Evolutionary conservation across 441 rosid species (phyloP), one percentile per base, ranked within the genome.

Genomic region (Gossypium schwendimanii): DNA sequence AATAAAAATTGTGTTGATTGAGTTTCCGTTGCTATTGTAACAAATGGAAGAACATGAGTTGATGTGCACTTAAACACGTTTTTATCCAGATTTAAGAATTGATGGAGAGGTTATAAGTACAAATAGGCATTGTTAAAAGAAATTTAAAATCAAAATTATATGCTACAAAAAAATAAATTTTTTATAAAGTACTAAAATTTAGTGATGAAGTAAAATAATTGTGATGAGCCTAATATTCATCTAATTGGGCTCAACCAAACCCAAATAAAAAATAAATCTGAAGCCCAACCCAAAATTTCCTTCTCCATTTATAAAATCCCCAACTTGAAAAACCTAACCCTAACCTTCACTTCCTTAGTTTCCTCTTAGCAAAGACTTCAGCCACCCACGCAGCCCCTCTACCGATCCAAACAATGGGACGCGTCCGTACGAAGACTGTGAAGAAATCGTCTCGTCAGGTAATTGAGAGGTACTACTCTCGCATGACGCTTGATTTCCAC

Each of bases 371-470:
- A 41, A 24, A 41, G 21, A 2, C 15, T 63, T 4, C 8, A 4
- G 17, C 15, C 26, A 36, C n/a, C 1, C 11, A 3, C 24, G 4
- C 47, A 2, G n/a, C 2, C 15, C 21, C 44, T 31, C 61, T 33
- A 36, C 14, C 15, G 5, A 15, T 10, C 60, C 28, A 50, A 17
- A 18, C 62, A 62, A 80, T 84, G 87, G 87, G 87, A 12, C 84
- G 87, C 62, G 87, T 84, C 12, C 85, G 87, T 26, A 84, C 87
- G 6, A 84, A 84, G 76, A 84, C 87, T 24, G 87, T 84, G 83
- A 82, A 84, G 81, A 84, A 84, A 60, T 84, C 87, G 0, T 84
- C 87, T 0, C 87, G 85, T 20, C 85, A 82, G 26, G 85, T 84
- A 47, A 80, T 84, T 63, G 87, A 84, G 80, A 71, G 74, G 61